phyloP scores from a whole-genome alignment of 2,329 filamentous ascomycete genomes.

The Cladophialophora chaetospira region DNA sequence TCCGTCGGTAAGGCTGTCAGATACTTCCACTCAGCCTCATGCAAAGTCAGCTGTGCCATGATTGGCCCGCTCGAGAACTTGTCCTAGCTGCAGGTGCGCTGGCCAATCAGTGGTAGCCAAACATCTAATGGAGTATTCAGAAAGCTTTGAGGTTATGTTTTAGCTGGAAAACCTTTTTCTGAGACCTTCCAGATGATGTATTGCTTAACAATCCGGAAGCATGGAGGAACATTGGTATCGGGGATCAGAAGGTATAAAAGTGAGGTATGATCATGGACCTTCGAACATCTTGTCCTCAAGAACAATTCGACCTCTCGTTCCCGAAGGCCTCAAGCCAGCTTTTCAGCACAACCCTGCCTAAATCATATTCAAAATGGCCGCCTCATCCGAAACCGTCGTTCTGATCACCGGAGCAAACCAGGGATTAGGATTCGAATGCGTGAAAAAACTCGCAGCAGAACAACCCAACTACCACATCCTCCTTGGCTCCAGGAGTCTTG shows the following conservation, averaged over 20 bases:
- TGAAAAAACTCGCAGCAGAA: conserved; percentile 30
- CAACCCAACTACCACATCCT: conserved; percentile 40
- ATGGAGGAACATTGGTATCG: background rate
- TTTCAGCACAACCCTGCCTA: background rate
- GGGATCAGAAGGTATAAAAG: background rate
- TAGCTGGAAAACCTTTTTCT: background rate
- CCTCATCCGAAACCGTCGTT: background rate
- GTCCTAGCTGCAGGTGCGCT: conserved; percentile 8
- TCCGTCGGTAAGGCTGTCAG: background rate
- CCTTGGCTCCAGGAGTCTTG: conserved; percentile 36
- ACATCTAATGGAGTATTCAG: background rate
- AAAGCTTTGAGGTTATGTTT: background rate
- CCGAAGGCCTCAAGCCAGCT: too few species aligned
- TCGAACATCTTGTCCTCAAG: background rate
- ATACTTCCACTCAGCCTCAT: background rate
- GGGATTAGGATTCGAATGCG: conserved; percentile 14
- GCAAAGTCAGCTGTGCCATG: background rate
- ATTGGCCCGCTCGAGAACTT: conserved; percentile 23
- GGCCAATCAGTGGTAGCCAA: background rate
- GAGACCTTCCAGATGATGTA: background rate
- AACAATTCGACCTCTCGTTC: too few species aligned
- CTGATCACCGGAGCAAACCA: conserved; percentile 17
- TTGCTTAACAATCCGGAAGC: background rate
- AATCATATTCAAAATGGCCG: background rate
- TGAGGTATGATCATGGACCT: background rate